Evolutionary conservation across 2,329 filamentous ascomycete genomes (phyloP).

Genomic region (Cladosporium sp.): DNA sequence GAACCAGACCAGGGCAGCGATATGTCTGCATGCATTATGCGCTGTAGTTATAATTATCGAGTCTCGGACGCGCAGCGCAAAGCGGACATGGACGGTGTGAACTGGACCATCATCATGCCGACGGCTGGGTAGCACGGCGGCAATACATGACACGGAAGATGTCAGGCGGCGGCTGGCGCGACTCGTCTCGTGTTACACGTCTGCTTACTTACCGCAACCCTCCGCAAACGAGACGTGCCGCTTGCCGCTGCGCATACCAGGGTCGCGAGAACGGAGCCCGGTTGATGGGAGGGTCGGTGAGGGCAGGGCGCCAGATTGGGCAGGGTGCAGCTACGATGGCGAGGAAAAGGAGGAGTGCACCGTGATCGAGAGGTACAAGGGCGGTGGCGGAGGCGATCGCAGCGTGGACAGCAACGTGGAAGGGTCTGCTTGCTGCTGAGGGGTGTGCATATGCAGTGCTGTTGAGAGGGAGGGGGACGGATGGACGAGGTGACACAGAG

Average conservation of each 20-base stretch:
- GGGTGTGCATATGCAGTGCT: slow-evolving; percentile 15
- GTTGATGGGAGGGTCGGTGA: slow-evolving; percentile 12
- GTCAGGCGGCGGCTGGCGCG: slow-evolving; percentile 15
- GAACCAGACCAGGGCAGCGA: slow-evolving; percentile 6
- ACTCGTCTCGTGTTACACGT: slow-evolving; percentile 11
- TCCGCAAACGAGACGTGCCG: slow-evolving; percentile 11
- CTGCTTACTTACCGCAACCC: slow-evolving; percentile 1
- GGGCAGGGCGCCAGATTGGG: not conserved
- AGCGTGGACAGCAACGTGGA: slow-evolving; percentile 12
- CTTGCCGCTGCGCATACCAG: slow-evolving; percentile 9
- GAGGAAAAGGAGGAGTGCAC: slow-evolving; percentile 8
- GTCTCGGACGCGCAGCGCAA: not conserved
- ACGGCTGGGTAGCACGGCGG: not conserved
- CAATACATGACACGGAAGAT: slow-evolving; percentile 5
- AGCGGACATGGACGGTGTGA: not conserved
- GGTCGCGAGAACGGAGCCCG: slow-evolving; percentile 11
- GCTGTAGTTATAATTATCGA: not conserved
- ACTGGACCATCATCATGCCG: not conserved
- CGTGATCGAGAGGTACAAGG: slow-evolving; percentile 7
- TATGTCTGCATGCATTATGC: slow-evolving; percentile 14
- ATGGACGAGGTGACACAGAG: not conserved
- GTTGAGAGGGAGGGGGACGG: slow-evolving; percentile 9
- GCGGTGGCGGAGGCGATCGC: slow-evolving; percentile 14
- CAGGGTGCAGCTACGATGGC: slow-evolving; percentile 15
- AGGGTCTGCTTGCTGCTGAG: slow-evolving; percentile 9